Evolutionary conservation across 169 alveolate species (phyloP).

Genomic region (Eimeria brunetti): DNA sequence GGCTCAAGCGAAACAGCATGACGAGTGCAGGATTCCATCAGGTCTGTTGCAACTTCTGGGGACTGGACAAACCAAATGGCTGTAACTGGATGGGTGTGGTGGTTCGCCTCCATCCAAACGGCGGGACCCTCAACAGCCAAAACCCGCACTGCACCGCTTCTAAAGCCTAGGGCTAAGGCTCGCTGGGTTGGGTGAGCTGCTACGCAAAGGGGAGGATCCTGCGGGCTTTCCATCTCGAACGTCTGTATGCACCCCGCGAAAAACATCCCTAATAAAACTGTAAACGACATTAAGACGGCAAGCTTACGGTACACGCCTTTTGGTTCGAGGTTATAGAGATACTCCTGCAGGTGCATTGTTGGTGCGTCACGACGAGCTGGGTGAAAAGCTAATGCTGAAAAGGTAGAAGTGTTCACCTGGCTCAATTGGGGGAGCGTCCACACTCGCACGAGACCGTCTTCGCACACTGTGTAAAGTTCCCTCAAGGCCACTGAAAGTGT

Average conservation of each 20-base stretch:
- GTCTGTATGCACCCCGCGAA: conserved; percentile 38
- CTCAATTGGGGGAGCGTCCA: conserved; percentile 77
- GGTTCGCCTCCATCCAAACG: conserved; percentile 75
- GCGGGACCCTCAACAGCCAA: conserved; percentile 72
- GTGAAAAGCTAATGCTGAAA: neutral
- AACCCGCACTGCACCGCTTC: conserved; percentile 79
- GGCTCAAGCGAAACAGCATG: neutral
- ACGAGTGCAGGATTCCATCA: conserved; percentile 13
- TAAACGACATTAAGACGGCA: neutral
- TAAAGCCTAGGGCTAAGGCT: conserved; percentile 71
- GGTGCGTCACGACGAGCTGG: neutral
- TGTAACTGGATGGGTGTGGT: conserved; percentile 63
- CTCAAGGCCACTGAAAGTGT: conserved; percentile 52
- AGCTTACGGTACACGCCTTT: neutral
- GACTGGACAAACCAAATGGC: conserved; percentile 54
- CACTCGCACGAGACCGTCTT: conserved; percentile 73
- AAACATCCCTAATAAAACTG: neutral
- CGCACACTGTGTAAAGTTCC: conserved; percentile 74
- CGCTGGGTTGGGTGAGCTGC: conserved; percentile 79
- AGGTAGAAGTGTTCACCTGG: conserved; percentile 34
- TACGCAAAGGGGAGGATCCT: conserved; percentile 65
- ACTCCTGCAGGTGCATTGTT: neutral
- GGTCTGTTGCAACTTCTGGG: conserved; percentile 12
- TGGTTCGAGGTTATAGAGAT: neutral
- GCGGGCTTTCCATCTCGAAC: conserved; percentile 73